Evolutionary conservation across 331 rosid species (phyloP).

Genomic region (Malus hybrid): DNA sequence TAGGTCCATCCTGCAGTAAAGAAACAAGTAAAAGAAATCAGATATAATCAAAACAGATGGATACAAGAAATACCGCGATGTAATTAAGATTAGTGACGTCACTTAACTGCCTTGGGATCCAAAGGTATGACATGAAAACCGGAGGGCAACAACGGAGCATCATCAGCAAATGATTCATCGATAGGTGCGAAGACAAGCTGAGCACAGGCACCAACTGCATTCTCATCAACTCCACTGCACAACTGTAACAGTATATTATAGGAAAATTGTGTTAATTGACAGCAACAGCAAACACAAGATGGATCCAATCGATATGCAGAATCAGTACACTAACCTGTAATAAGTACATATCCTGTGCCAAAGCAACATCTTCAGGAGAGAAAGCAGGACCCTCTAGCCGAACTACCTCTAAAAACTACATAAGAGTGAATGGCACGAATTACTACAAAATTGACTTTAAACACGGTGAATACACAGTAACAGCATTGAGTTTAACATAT

Average conservation of each 20-base stretch:
- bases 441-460: not conserved
- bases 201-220: conserved; percentile 80
- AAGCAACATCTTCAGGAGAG: conserved; percentile 78
- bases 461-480: not conserved
- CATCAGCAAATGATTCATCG: conserved; percentile 94
- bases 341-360: conserved; percentile 88
- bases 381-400: conserved; percentile 96
- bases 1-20: conserved; percentile 57
- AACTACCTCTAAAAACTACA: conserved; percentile 90
- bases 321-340: conserved; percentile 41
- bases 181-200: conserved; percentile 97
- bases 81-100: not conserved
- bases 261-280: not conserved
- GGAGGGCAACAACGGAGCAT: conserved; percentile 81
- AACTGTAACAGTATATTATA: conserved; percentile 37
- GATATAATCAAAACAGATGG: not conserved
- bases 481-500: not conserved
- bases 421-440: not conserved
- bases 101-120: conserved; percentile 79
- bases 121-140: conserved; percentile 90
- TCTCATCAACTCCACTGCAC: conserved; percentile 88
- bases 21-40: not conserved
- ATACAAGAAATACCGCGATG: not conserved
- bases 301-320: not conserved
- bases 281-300: not conserved